These are phyloP conservation scores for Filosporella fistucella DNA, from an alignment of 495 filamentous ascomycete species.

Conservation along the genomic window DNA sequence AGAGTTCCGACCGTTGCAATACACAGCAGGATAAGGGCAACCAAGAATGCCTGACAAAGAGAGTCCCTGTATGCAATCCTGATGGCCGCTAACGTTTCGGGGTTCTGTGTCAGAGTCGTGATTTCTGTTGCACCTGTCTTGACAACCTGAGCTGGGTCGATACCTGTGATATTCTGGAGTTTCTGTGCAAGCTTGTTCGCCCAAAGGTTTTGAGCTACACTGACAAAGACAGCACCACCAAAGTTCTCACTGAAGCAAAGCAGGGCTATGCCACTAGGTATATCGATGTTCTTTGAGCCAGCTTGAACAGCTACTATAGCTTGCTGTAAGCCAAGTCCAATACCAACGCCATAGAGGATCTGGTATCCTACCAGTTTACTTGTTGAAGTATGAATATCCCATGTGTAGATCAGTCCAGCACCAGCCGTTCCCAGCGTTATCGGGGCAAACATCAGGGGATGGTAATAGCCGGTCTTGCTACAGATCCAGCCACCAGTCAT, in stretches of 20 bases:
- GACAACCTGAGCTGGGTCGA: neutral
- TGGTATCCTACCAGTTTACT: slow-evolving; percentile 60
- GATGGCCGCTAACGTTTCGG: neutral
- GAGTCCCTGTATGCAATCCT: neutral
- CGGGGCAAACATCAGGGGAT: neutral
- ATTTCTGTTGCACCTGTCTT: neutral
- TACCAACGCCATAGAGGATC: slow-evolving; percentile 9
- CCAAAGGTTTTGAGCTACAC: slow-evolving; percentile 58
- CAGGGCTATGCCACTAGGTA: slow-evolving; percentile 11
- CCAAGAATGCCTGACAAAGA: neutral
- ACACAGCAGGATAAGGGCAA: neutral
- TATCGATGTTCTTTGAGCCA: slow-evolving; percentile 1
- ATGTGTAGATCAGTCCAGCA: slow-evolving; percentile 2
- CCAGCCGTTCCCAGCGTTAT: neutral
- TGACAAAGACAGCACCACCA: slow-evolving; percentile 57
- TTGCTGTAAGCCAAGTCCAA: slow-evolving; percentile 12
- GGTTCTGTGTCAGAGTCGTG: neutral
- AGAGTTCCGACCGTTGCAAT: neutral
- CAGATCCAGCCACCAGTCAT: slow-evolving; percentile 1
- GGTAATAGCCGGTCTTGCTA: slow-evolving; percentile 1
- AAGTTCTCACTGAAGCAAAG: slow-evolving; percentile 33
- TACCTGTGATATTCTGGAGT: neutral
- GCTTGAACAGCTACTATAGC: slow-evolving; percentile 14
- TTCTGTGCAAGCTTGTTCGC: slow-evolving; percentile 30
- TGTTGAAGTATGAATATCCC: neutral